Evolutionary conservation across 139 green algal species (phyloP), one percentile per base, ranked within the genome.

Genomic region (Bryopsis sp.): DNA sequence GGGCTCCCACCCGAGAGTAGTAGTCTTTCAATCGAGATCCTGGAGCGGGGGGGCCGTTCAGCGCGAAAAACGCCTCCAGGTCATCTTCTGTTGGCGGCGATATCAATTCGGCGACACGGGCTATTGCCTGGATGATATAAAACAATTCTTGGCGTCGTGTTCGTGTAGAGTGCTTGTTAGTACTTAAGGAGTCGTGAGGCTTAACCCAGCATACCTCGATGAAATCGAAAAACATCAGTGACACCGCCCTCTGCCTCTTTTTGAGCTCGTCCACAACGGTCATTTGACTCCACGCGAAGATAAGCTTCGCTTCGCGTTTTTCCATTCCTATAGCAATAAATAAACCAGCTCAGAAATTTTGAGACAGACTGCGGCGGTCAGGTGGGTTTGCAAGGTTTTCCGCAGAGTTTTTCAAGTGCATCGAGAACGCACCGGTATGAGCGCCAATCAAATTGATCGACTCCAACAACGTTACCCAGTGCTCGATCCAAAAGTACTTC

Each of bases 401-500:
- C n/a, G n/a, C n/a, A n/a, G n/a, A n/a, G n/a, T n/a, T n/a, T n/a
- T n/a, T n/a, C n/a, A n/a, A 24, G 24, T 24, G 24, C 24, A 26
- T 57, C 37, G n/a, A 43, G 43, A 7, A 29, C n/a, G 35, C n/a
- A 39, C 58, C 48, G 34, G 67, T 73, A 48, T 75, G 69, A 11
- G 37, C 48, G 3, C 71, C 76, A 28, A 83, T 47, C 32, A 85
- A 68, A n/a, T 72, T 57, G 48, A 47, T 66, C 33, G 48, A 39
- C 31, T 81, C 76, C 67, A 85, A 64, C 26, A 85, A 70, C 4
- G 68, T 36, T 19, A 69, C 38, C 58, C 67, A 85, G 59, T 85
- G 77, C 74, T 85, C 76, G 2, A 81, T 71, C 67, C 72, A 85
- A 28, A 82, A 82, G 62, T 62, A 72, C 57, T 79, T 78, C 39